Percentiles rank a stretch among this genome's conserved stretches.
These are phyloP conservation scores for Komagataea norvegica DNA, from an alignment of 1,139 yeast species.

Conservation along the genomic window DNA sequence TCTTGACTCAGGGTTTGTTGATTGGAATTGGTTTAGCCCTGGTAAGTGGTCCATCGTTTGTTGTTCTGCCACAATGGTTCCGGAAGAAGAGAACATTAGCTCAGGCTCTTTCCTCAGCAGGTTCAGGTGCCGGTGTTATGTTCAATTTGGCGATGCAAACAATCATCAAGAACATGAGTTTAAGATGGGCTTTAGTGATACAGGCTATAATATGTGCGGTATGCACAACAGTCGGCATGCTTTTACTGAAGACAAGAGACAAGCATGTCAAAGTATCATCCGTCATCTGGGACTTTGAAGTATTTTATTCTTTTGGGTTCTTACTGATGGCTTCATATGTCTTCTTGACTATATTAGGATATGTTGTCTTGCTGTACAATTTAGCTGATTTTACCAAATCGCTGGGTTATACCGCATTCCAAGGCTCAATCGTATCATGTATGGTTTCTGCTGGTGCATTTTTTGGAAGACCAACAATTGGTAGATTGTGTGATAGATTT, in stretches of 20 bases:
- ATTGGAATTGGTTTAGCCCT: constrained; percentile 55
- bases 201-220: constrained; percentile 41
- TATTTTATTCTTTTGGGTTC: constrained; percentile 37
- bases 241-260: constrained; percentile 37
- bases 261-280: constrained; percentile 14
- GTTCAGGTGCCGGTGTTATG: constrained; percentile 50
- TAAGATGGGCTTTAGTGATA: constrained; percentile 64
- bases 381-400: constrained; percentile 55
- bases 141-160: constrained; percentile 35
- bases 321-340: constrained; percentile 46
- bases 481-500: constrained; percentile 47
- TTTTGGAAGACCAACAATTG: constrained; percentile 59
- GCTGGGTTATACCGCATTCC: constrained; percentile 49
- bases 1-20: constrained; percentile 57
- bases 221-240: constrained; percentile 31
- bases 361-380: constrained; percentile 54
- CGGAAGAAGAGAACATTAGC: constrained; percentile 46
- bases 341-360: constrained; percentile 47
- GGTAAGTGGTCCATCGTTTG: constrained; percentile 47
- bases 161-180: constrained; percentile 37
- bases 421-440: constrained; percentile 57
- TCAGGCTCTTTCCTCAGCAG: constrained; percentile 44
- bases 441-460: constrained; percentile 56
- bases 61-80: constrained; percentile 54
- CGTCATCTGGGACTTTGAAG: constrained; percentile 24